Percentiles rank a stretch among this genome's conserved stretches.
phyloP scores from a whole-genome alignment of 179 eudicot genomes.

The Beta lomatogona region DNA sequence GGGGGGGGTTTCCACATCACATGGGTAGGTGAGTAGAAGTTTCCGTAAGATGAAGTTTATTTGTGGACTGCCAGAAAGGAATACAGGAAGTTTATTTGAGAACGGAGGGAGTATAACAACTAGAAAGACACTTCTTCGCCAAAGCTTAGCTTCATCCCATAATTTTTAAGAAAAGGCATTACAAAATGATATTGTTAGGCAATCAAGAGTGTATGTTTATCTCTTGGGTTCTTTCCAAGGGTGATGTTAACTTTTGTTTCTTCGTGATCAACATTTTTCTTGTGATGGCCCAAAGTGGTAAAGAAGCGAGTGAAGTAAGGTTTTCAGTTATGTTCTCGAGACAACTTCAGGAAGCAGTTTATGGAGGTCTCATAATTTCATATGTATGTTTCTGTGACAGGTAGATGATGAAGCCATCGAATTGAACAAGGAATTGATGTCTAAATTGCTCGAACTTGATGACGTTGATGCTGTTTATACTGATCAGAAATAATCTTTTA shows the following conservation, averaged over 20 bases:
- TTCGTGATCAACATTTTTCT: neutral
- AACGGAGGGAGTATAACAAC: neutral
- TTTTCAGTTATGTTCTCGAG: neutral
- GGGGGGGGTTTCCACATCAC: too few species aligned
- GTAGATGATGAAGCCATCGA: constrained; percentile 95
- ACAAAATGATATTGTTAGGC: neutral
- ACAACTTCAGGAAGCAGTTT: neutral
- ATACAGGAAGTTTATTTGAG: too few species aligned
- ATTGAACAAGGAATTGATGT: constrained; percentile 87
- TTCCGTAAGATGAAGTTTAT: too few species aligned
- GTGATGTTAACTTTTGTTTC: neutral
- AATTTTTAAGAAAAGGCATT: neutral
- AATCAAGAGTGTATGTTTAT: neutral
- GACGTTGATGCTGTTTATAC: constrained; percentile 95
- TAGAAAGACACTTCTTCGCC: neutral
- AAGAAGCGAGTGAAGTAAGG: neutral
- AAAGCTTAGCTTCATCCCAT: neutral
- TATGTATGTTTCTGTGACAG: constrained; percentile 37
- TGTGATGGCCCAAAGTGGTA: neutral
- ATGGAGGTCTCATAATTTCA: neutral
- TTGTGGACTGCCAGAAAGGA: too few species aligned
- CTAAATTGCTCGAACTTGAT: constrained; percentile 85
- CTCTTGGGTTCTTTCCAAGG: neutral
- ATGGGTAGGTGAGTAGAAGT: too few species aligned
- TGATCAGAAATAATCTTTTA: constrained; percentile 61